These are phyloP conservation scores for Phaeomoniella chlamydospora DNA, from an alignment of 2,329 filamentous ascomycete species.

Conservation along the genomic window DNA sequence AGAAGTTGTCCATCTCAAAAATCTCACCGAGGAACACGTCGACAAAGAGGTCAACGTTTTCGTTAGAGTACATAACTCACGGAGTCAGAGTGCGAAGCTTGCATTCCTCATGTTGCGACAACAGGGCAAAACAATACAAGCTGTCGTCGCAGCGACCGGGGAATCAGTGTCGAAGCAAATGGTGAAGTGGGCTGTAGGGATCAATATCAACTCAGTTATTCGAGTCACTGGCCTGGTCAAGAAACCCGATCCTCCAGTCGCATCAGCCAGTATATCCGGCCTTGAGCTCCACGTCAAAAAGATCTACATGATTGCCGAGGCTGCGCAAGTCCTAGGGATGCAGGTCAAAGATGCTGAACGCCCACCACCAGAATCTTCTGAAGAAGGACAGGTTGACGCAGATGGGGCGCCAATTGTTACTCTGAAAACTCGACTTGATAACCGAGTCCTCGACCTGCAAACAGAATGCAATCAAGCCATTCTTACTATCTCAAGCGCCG, in stretches of 20 bases:
- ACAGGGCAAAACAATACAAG: constrained; percentile 69
- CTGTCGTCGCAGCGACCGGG: constrained; percentile 51
- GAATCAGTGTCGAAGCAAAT: constrained; percentile 60
- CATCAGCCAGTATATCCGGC: constrained; percentile 66
- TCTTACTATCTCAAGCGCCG: constrained; percentile 54
- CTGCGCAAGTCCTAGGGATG: constrained; percentile 45
- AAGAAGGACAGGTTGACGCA: constrained; percentile 33
- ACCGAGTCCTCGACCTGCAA: constrained; percentile 83
- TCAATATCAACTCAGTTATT: constrained; percentile 71
- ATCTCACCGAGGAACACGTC: constrained; percentile 46
- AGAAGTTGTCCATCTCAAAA: constrained; percentile 43
- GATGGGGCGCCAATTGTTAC: constrained; percentile 54
- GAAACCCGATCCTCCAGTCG: constrained; percentile 74
- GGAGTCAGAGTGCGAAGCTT: constrained; percentile 82
- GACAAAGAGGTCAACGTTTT: constrained; percentile 63
- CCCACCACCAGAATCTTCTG: constrained; percentile 26
- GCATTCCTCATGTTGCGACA: constrained; percentile 76
- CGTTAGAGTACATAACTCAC: constrained; percentile 73
- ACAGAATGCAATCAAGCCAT: constrained; percentile 84
- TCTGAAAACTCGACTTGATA: constrained; percentile 75
- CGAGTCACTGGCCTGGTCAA: constrained; percentile 67
- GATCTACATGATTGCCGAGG: constrained; percentile 61
- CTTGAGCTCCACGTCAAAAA: constrained; percentile 82
- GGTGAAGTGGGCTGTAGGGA: constrained; percentile 74
- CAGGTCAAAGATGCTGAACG: constrained; percentile 39